A percentile compares a stretch with the other conserved stretches of the same genome.
Evolutionary conservation across 805 yeast genomes (phyloP).

Genomic region (Wickerhamiella azymoides): DNA sequence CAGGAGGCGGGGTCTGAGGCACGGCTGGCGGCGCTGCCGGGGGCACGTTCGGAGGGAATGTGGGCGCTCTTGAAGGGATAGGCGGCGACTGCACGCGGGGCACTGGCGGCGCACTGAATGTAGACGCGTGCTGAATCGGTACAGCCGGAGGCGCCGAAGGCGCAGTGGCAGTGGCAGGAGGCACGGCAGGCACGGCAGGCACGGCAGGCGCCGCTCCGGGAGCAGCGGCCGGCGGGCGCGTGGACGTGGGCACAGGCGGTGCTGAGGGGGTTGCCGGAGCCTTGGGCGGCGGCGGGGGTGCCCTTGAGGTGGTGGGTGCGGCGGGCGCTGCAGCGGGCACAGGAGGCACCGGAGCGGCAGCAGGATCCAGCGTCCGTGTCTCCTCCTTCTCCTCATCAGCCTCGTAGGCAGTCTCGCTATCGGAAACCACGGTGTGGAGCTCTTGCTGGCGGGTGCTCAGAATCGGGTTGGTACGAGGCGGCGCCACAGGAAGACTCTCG

Average conservation of each 20-base stretch:
- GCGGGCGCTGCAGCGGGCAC: too few species aligned
- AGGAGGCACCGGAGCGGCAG: conserved; percentile 8
- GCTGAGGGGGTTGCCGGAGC: background rate
- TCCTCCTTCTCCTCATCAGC: conserved; percentile 4
- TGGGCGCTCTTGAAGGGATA: conserved; percentile 2
- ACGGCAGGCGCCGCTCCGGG: conserved; percentile 1
- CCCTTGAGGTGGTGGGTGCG: conserved; percentile 1
- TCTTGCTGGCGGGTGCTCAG: background rate
- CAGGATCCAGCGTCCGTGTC: background rate
- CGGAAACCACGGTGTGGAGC: background rate
- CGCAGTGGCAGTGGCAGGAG: conserved; percentile 1
- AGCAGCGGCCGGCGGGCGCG: background rate
- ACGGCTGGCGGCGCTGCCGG: conserved; percentile 1
- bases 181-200: conserved; percentile 1
- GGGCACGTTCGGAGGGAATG: background rate
- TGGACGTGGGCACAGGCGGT: background rate
- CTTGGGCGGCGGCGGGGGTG: background rate
- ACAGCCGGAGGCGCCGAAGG: conserved; percentile 9
- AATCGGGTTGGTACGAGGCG: background rate
- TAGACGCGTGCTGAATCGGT: conserved; percentile 6
- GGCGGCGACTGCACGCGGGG: conserved; percentile 15
- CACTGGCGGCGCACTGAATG: conserved; percentile 14
- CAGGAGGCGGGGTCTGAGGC: conserved; percentile 2
- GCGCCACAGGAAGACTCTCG: background rate
- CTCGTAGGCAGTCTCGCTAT: conserved; percentile 5